Percentiles rank a stretch among this genome's conserved stretches.
Evolutionary conservation across 176 grass and related monocot genomes (phyloP).

Genomic region (Elymus sibiricus): DNA sequence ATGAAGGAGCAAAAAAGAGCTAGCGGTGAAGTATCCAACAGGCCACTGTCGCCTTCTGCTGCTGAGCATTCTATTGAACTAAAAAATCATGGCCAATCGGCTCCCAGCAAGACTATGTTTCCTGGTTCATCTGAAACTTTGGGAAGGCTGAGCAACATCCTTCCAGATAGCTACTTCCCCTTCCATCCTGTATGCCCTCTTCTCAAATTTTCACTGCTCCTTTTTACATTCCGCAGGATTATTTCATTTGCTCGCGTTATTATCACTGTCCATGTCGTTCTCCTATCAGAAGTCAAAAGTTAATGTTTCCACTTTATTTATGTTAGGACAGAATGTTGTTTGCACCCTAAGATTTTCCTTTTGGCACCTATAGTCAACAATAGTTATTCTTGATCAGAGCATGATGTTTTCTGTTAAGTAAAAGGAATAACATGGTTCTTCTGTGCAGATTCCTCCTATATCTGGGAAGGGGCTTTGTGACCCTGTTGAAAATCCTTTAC

Average conservation of each 20-base stretch:
- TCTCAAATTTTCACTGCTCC: conserved; percentile 9
- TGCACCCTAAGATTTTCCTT: neutral
- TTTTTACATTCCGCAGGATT: conserved; percentile 4
- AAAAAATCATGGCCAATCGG: conserved; percentile 40
- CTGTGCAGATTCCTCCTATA: conserved; percentile 65
- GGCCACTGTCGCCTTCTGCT: conserved; percentile 19
- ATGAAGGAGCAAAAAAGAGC: conserved; percentile 47
- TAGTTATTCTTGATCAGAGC: conserved; percentile 18
- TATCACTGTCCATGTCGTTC: conserved; percentile 6
- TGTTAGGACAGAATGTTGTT: conserved; percentile 7
- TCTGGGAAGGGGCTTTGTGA: conserved; percentile 46
- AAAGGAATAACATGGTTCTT: conserved; percentile 28
- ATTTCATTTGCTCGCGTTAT: neutral
- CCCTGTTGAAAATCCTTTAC: conserved; percentile 44
- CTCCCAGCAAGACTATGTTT: conserved; percentile 27
- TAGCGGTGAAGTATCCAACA: conserved; percentile 37
- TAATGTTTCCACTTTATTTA: conserved; percentile 22
- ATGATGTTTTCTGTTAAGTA: neutral
- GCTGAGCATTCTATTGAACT: conserved; percentile 31
- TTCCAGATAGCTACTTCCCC: conserved; percentile 84
- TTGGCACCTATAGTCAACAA: neutral
- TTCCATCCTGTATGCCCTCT: conserved; percentile 68
- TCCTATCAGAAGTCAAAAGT: neutral
- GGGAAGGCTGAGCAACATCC: conserved; percentile 58
- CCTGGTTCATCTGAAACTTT: conserved; percentile 47